A percentile compares a stretch with the other conserved stretches of the same genome.
These are phyloP conservation scores for Calonectria hawksworthii DNA, from an alignment of 2,329 filamentous ascomycete species.

Conservation along the genomic window DNA sequence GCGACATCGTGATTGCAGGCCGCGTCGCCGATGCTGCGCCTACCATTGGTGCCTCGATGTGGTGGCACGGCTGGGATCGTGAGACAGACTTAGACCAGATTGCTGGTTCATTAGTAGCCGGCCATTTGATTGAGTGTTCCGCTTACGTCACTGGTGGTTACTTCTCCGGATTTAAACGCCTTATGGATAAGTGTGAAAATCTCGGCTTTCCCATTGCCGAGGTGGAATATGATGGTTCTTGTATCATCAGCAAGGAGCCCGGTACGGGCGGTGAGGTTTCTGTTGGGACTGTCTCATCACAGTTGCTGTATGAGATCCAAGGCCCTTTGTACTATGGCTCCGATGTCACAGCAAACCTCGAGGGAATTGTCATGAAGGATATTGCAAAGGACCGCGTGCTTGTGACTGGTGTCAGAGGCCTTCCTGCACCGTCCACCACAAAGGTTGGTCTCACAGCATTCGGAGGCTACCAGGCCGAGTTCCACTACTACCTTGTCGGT, in stretches of 20 bases:
- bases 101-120: conserved; percentile 62
- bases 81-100: conserved; percentile 59
- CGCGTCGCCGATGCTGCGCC: conserved; percentile 62
- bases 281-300: conserved; percentile 43
- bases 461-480: conserved; percentile 58
- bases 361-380: conserved; percentile 61
- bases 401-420: conserved; percentile 41
- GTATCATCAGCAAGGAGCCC: conserved; percentile 51
- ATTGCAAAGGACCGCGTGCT: conserved; percentile 45
- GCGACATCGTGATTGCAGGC: conserved; percentile 61
- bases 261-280: conserved; percentile 52
- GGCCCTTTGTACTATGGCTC: conserved; percentile 56
- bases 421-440: conserved; percentile 40
- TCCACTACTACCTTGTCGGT: conserved; percentile 57
- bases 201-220: conserved; percentile 52
- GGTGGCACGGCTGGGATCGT: conserved; percentile 65
- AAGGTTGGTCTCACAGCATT: conserved; percentile 56
- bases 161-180: conserved; percentile 59
- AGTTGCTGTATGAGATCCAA: conserved; percentile 58
- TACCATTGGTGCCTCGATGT: conserved; percentile 67
- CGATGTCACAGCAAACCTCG: conserved; percentile 55
- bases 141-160: conserved; percentile 67
- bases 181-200: conserved; percentile 38
- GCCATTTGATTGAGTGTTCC: conserved; percentile 66
- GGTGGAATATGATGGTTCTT: conserved; percentile 47